Evolutionary conservation across 1,139 yeast species (phyloP), one percentile per base, ranked within the genome.

Genomic region (Eremothecium coryli): DNA sequence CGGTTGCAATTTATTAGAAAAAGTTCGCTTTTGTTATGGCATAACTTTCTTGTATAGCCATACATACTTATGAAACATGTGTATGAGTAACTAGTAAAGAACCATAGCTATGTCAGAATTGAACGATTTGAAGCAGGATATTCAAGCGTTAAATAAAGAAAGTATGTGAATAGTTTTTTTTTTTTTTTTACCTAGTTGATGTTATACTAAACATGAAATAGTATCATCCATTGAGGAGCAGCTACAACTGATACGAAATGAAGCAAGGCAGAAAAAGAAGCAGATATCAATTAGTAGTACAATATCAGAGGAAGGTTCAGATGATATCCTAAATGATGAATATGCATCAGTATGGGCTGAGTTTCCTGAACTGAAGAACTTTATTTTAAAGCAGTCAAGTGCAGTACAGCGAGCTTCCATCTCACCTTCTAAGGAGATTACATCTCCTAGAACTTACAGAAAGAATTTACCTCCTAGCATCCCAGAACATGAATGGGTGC

Each of bases 371-470:
- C 9, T 27, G 11, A 27, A 28, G 24, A 26, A 16, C 4, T 14
- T 18, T n/a, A 13, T 17, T 13, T 23, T 27, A 8, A 20, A 20
- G 12, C 28, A 25, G 3, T 3, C 12, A 1, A 18, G 35, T n/a
- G 34, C 32, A 18, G 39, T 32, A 17, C n/a, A n/a, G n/a, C n/a
- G n/a, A n/a, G n/a, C n/a, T n/a, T n/a, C n/a, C n/a, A n/a, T n/a
- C n/a, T n/a, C n/a, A n/a, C n/a, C n/a, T n/a, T n/a, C n/a, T n/a
- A n/a, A n/a, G n/a, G n/a, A n/a, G n/a, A n/a, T n/a, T n/a, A n/a
- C n/a, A n/a, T 90, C 98, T 2, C 99, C 99, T 48, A 93, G 68
- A 31, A 93, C 86, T 60, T 86, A 88, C 44, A 93, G 68, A 52
- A n/a, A n/a, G n/a, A n/a, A n/a, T n/a, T n/a, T n/a, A n/a, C n/a